Percentiles rank a stretch among this genome's conserved stretches.
phyloP scores from a whole-genome alignment of 768 basidiomycete genomes.

The Auricularia cornea region DNA sequence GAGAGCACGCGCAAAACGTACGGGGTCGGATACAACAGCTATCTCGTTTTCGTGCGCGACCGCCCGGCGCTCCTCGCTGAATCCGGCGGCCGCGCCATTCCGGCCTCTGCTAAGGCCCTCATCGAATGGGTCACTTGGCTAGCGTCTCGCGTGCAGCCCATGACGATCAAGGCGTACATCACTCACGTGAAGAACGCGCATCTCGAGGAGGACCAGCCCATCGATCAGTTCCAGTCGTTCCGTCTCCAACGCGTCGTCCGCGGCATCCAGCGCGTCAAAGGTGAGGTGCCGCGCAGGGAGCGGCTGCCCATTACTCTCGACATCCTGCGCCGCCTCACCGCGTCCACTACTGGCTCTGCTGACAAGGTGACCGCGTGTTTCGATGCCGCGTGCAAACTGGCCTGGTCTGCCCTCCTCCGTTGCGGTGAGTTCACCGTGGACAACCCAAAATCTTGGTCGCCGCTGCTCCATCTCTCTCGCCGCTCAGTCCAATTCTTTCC shows the following conservation, averaged over 20 bases:
- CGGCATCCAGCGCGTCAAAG: slow-evolving; percentile 17
- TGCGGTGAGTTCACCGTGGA: slow-evolving; percentile 17
- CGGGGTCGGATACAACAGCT: slow-evolving; percentile 21
- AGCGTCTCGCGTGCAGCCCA: slow-evolving; percentile 19
- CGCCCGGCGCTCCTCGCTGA: background rate
- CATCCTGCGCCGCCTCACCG: slow-evolving; percentile 8
- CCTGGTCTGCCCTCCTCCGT: slow-evolving; percentile 16
- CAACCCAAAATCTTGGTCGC: slow-evolving; percentile 6
- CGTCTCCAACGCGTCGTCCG: slow-evolving; percentile 22
- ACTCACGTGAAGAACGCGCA: slow-evolving; percentile 19
- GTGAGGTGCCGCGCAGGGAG: slow-evolving; percentile 12
- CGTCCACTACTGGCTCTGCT: background rate
- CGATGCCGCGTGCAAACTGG: slow-evolving; percentile 14
- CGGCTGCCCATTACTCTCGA: slow-evolving; percentile 18
- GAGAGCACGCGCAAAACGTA: too few species aligned
- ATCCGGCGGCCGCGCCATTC: slow-evolving; percentile 4
- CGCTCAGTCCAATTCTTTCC: slow-evolving; percentile 20
- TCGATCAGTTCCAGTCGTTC: slow-evolving; percentile 18
- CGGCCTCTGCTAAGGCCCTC: slow-evolving; percentile 2
- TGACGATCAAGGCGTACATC: slow-evolving; percentile 23
- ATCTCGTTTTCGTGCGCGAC: slow-evolving; percentile 18
- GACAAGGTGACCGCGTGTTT: background rate
- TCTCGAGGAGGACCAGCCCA: slow-evolving; percentile 21
- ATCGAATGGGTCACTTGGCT: background rate
- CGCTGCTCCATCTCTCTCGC: slow-evolving; percentile 15